Conservation (phyloP, 805 yeast species). For the Saturnispora hagleri region DNA sequence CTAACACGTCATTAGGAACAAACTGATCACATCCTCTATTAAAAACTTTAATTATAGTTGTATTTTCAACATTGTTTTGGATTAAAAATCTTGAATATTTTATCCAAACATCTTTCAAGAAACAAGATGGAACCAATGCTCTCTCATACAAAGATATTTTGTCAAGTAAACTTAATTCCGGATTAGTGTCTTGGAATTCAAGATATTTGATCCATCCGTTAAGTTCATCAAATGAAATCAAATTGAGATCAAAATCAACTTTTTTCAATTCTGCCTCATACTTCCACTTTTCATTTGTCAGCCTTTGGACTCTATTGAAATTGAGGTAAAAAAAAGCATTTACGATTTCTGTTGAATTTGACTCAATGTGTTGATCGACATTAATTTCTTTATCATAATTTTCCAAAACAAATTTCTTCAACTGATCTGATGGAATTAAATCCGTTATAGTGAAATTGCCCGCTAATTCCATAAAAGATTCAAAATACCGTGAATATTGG, state of each 20-base stretch:
- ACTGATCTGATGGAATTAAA: conserved; percentile 22
- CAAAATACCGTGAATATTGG: conserved; percentile 75
- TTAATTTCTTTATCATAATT: not conserved
- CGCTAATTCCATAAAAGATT: conserved; percentile 33
- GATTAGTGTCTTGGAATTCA: conserved; percentile 32
- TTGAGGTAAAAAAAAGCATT: conserved; percentile 36
- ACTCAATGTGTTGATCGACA: conserved; percentile 9
- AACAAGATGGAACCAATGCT: conserved; percentile 60
- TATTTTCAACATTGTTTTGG: conserved; percentile 24
- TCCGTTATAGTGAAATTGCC: conserved; percentile 28
- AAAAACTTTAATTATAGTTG: conserved; percentile 31
- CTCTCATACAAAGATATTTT: conserved; percentile 56
- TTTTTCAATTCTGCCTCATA: conserved; percentile 59
- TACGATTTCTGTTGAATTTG: conserved; percentile 21
- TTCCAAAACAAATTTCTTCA: conserved; percentile 23
- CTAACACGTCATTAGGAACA: conserved; percentile 23
- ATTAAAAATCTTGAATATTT: conserved; percentile 50
- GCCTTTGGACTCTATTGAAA: conserved; percentile 38
- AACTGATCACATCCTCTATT: conserved; percentile 38
- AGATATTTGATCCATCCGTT: conserved; percentile 57
- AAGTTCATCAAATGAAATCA: conserved; percentile 35
- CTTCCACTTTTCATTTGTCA: conserved; percentile 57
- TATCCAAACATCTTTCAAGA: conserved; percentile 56
- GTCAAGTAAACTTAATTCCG: conserved; percentile 16
- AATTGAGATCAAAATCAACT: conserved; percentile 44